Evolutionary conservation across 2,329 filamentous ascomycete species (phyloP), one percentile per base, ranked within the genome.

Genomic region (Diaporthe aspalathi): DNA sequence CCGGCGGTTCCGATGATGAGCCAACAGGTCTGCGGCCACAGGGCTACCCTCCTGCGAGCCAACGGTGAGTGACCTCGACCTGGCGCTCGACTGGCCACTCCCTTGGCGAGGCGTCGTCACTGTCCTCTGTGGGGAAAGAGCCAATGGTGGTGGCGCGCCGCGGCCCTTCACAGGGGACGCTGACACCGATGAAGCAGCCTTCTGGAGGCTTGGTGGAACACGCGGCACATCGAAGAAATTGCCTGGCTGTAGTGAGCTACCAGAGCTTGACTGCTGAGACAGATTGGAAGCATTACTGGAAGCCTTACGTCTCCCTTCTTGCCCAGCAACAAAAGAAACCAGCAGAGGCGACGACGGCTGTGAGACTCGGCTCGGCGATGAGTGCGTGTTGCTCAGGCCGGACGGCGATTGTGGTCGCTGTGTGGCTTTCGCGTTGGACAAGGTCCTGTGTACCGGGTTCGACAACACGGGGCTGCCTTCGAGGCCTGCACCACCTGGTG

Each of bases 1-100:
- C 76, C 94, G 90, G 49, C 96, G 91, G 80, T 98, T 98, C 77
- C 95, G 91, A 78, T 98, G 95, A 65, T 91, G 89, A 11, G 88
- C 85, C 16, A 92, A 86, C 66, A 93, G 89, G 68, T 92, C 90
- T 2, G 91, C 86, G 9, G 89, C 84, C 20, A 94, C 87, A 8
- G 92, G 89, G 74, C 96, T 97, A 35, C 93, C 94, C 76, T 98
- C 96, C 80, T 97, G 94, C 16, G 96, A 98, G 11, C 95, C 95
- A 47, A 98, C 92, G 0, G 96, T 99, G 76, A 97, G 89, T 35
- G 96, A 98, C 69, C 96, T 89, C 65, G 94, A 92, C 62, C 95
- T 90, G 43, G 89, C 88, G 57, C 89, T 87, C n/a, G 90, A 86
- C 22, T 90, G 85, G 74, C 86, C 87, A 75, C 89, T 90, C 5